Base-by-base conservation (phyloP, 1,139 yeast genomes). In the Nakaseomyces bracarensis region DNA sequence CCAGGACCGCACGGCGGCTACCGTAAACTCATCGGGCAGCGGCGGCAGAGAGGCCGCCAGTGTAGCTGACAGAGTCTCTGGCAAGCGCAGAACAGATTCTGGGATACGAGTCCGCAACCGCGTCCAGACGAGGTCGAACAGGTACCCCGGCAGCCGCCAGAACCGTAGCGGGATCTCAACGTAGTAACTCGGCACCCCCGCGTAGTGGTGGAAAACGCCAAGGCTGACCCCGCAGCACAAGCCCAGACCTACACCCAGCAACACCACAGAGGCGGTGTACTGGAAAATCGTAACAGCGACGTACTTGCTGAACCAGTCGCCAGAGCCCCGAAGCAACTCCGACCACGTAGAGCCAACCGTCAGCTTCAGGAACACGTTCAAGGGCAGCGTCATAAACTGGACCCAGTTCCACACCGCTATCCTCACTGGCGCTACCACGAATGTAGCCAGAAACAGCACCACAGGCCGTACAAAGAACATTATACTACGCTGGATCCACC, bases 321-420 rank as follows among this genome's bases (percentile, higher is more conserved):
- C 44, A n/a, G 43, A 20, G 4, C 38, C 30, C 9, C 33, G 29
- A n/a, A 37, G 27, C n/a, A 49, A 25, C 7, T 45, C 46, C 18
- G 28, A n/a, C 20, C 50, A 22, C 1, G 53, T 38, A 13, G 47
- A 40, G 10, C 48, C 46, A 27, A 44, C 41, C 4, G 40, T 22
- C 3, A 43, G 6, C 26, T 30, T 30, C 27, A 40, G 14, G 16
- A 39, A 39, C 5, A 43, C 38, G 16, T 45, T 43, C 19, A 40
- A 13, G 4, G 47, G 47, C 36, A 45, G 34, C 8, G 43, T 36
- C 26, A 33, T 39, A 11, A 55, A 39, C 27, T 45, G 49, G 8
- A 45, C n/a, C 21, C 49, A 10, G 27, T 44, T 48, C 23, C 53
- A 43, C 3, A 49, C 20, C 23, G 51, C 39, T 14, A 54, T 55